Evolutionary conservation across 805 yeast species (phyloP).

Genomic region (Naumovozyma baii): DNA sequence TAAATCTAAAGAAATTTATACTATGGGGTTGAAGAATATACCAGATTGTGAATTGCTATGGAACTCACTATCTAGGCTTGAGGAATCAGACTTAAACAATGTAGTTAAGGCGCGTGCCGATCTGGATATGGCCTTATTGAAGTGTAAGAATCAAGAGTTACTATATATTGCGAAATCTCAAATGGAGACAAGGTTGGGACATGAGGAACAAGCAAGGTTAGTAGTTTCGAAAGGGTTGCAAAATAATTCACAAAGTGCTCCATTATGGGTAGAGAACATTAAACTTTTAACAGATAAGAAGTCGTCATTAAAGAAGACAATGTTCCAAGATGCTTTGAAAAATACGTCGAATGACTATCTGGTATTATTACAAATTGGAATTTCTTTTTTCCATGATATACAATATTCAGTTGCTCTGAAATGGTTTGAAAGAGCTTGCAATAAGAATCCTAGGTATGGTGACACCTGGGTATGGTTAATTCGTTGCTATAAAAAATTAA

Average conservation of each 20-base stretch:
- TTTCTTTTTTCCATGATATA: constrained; percentile 55
- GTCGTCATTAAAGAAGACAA: constrained; percentile 44
- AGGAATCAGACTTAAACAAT: constrained; percentile 34
- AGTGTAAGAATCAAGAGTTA: constrained; percentile 39
- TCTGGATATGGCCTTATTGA: constrained; percentile 55
- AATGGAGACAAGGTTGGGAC: constrained; percentile 46
- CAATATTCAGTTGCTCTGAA: constrained; percentile 52
- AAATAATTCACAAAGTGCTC: constrained; percentile 46
- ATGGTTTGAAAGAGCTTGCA: constrained; percentile 66
- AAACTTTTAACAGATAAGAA: constrained; percentile 31
- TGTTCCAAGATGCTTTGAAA: constrained; percentile 62
- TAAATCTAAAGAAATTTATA: constrained; percentile 40
- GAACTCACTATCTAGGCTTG: constrained; percentile 42
- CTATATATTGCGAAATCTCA: constrained; percentile 50
- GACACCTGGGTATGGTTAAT: constrained; percentile 69
- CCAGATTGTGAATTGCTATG: constrained; percentile 43
- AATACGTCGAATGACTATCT: constrained; percentile 50
- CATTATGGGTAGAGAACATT: constrained; percentile 59
- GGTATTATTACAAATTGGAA: constrained; percentile 56
- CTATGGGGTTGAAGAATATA: constrained; percentile 40
- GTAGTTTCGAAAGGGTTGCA: constrained; percentile 51
- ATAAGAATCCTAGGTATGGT: constrained; percentile 50
- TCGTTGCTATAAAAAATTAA: constrained; percentile 33
- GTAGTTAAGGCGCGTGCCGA: constrained; percentile 57
- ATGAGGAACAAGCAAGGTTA: constrained; percentile 42